A percentile compares a stretch with the other conserved stretches of the same genome.
These are phyloP conservation scores for Ceratocystis albifundus DNA, from an alignment of 2,329 filamentous ascomycete species.

Conservation along the genomic window DNA sequence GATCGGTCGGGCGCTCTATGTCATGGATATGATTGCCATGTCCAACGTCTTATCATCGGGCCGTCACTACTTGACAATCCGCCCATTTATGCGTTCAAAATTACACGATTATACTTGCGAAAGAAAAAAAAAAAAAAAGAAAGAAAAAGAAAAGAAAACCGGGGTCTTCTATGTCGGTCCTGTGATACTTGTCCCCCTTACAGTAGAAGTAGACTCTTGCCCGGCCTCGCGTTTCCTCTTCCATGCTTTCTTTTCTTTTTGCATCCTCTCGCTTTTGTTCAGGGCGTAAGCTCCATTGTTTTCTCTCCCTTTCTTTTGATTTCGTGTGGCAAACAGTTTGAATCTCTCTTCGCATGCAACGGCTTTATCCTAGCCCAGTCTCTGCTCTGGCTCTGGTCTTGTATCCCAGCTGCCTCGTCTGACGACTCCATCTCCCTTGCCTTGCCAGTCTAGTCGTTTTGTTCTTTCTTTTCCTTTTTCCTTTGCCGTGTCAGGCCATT, in stretches of 20 bases:
- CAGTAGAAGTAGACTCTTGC: not conserved
- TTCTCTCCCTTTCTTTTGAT: not conserved
- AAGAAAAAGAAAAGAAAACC: no score
- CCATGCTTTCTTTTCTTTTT: not conserved
- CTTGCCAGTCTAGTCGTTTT: not conserved
- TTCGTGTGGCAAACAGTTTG: not conserved
- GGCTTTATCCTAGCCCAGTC: not conserved
- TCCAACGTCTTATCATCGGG: not conserved
- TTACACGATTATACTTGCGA: not conserved
- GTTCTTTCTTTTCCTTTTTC: not conserved
- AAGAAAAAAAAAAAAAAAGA: no score
- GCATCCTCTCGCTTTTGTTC: not conserved
- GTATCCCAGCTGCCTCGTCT: not conserved
- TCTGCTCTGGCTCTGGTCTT: not conserved
- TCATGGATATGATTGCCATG: not conserved
- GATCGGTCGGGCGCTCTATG: not conserved
- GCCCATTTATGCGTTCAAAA: not conserved
- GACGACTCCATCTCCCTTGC: not conserved
- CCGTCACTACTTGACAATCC: not conserved
- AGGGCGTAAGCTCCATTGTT: not conserved
- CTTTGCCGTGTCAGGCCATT: not conserved
- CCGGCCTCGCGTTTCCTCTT: not conserved
- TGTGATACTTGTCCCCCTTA: not conserved
- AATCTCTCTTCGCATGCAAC: constrained; percentile 6
- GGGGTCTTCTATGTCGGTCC: not conserved